These are phyloP conservation scores for Pistacia atlantica DNA, from an alignment of 345 rosid genomes.

Conservation along the genomic window DNA sequence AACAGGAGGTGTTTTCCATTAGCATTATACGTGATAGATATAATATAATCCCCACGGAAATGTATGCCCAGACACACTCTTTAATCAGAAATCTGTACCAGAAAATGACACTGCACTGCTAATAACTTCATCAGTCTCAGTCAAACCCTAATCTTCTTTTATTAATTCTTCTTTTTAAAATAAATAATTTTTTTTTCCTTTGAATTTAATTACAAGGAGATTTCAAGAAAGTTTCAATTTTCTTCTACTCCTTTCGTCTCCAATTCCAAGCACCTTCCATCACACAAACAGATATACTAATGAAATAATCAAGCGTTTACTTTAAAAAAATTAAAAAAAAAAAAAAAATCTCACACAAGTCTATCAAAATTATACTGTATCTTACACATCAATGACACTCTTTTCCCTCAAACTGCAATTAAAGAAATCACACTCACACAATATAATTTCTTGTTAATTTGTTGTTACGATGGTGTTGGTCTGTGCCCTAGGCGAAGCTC, in stretches of 20 bases:
- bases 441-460: constrained; percentile 9
- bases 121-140: constrained; percentile 20
- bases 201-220: constrained; percentile 18
- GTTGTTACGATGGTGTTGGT: constrained; percentile 26
- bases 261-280: constrained; percentile 6
- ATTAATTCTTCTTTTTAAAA: constrained; percentile 16
- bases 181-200: constrained; percentile 10
- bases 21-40: constrained; percentile 1
- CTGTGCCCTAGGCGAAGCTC: constrained; percentile 84
- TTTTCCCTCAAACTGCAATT: neutral
- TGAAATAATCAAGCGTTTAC: constrained; percentile 14
- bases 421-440: constrained; percentile 26
- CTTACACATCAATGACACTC: constrained; percentile 16
- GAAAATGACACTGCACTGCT: constrained; percentile 56
- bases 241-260: neutral
- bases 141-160: constrained; percentile 34
- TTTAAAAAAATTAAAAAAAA: neutral
- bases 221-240: neutral
- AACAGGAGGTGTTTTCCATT: constrained; percentile 8
- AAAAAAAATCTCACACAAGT: constrained; percentile 18
- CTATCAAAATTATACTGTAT: constrained; percentile 18
- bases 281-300: neutral
- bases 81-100: constrained; percentile 32
- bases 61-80: constrained; percentile 35
- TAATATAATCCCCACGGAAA: constrained; percentile 52